Base-by-base conservation (phyloP, 352 stramenopile species). In the Phytophthora constricta region DNA sequence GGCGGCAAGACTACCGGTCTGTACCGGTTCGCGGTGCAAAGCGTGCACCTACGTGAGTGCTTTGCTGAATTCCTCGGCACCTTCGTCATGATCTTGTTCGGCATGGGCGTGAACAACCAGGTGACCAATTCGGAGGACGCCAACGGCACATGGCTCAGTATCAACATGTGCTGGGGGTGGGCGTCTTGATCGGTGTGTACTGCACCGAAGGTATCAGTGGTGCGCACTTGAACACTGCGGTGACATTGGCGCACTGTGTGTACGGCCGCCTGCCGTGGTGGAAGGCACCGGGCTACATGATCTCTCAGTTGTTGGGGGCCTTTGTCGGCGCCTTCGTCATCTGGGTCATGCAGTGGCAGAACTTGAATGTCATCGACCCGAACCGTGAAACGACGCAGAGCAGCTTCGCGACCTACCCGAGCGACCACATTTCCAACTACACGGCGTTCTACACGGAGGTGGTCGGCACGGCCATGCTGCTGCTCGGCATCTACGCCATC, bases 101-200 rank as follows among this genome's bases (percentile, higher is more conserved):
- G 82, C 23, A 73, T 80, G 43, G 82, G 79, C 37, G 79, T 86
- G 9, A 86, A 86, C 62, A 78, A 83, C 56, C 77, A 90, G 72
- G 75, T 86, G 25, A 70, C 60, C 11, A 66, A 87, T 19, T 87
- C 76, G 20, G 37, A 79, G 5, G 72, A 71, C 13, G 55, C 31
- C 10, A 83, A 80, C 51, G 81, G 81, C 45, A 85, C 74, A 46
- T 87, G 78, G 65, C 63, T 85, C n/a, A 86, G 79, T 53, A 84
- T 90, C 66, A 86, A 78, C 52, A 73, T 68, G 22, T 73, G 59
- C 41, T 73, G 82, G 79, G 79, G 79, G 65, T 90, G 37, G 82
- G 58, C 20, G 66, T 74, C 4, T 20, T 90, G 56, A 65, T 90
- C 28, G 82, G 73, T 19, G 74, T 90, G 2, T 79, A 90, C 63